These are phyloP conservation scores for Alternaria viburni DNA, from an alignment of 2,329 filamentous ascomycete genomes.

Conservation along the genomic window DNA sequence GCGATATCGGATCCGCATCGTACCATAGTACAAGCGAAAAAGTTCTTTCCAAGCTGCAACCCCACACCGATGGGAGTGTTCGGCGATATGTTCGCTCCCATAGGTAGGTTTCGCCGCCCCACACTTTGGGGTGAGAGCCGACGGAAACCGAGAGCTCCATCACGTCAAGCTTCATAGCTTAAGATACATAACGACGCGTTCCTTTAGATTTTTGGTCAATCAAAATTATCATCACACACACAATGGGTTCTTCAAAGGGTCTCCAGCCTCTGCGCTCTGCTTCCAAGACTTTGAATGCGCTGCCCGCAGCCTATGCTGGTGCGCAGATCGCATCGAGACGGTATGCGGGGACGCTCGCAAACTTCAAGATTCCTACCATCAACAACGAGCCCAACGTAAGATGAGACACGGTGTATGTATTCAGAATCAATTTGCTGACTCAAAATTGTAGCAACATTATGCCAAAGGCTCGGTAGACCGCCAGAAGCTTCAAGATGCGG, in stretches of 20 bases:
- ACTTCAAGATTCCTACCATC: constrained; percentile 86
- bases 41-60: constrained; percentile 5
- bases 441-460: constrained; percentile 77
- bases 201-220: background rate
- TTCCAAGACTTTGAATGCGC: constrained; percentile 33
- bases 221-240: constrained; percentile 6
- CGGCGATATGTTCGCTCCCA: constrained; percentile 11
- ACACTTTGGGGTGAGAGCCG: constrained; percentile 27
- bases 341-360: constrained; percentile 68
- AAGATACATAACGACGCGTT: constrained; percentile 29
- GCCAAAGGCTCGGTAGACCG: constrained; percentile 81
- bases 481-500: constrained; percentile 74
- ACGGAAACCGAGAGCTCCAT: constrained; percentile 27
- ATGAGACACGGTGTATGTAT: background rate
- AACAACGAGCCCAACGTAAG: constrained; percentile 95
- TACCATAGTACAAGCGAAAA: constrained; percentile 8
- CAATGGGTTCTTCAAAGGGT: constrained; percentile 43
- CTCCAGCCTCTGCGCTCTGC: constrained; percentile 39
- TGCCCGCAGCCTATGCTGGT: constrained; percentile 30
- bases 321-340: constrained; percentile 35
- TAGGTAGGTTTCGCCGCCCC: constrained; percentile 19
- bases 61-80: constrained; percentile 9
- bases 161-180: constrained; percentile 22
- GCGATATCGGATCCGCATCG: constrained; percentile 37
- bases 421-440: constrained; percentile 6